Evolutionary conservation across 768 basidiomycete genomes (phyloP).

Genomic region (Neoboletus subvelutipes): DNA sequence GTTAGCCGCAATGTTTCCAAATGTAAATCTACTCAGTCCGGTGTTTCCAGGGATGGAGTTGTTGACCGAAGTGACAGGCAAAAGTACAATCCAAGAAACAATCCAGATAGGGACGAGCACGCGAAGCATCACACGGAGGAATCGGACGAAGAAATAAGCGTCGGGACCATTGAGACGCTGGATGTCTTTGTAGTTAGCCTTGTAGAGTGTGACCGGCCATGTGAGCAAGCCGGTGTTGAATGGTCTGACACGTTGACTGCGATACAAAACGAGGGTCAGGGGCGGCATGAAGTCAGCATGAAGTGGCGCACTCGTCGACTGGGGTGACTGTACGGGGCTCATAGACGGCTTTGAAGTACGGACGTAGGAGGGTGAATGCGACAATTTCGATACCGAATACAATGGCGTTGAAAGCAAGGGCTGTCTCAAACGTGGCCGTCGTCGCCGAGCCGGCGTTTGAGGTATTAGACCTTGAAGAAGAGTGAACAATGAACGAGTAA

Average conservation of each 20-base stretch:
- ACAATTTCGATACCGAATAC: slow-evolving; percentile 71
- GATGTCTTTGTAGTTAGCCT: slow-evolving; percentile 60
- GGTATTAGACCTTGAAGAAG: slow-evolving; percentile 38
- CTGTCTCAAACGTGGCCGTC: slow-evolving; percentile 77
- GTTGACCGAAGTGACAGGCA: slow-evolving; percentile 68
- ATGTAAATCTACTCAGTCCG: slow-evolving; percentile 71
- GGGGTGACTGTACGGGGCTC: slow-evolving; percentile 79
- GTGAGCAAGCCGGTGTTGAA: slow-evolving; percentile 50
- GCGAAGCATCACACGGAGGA: slow-evolving; percentile 79
- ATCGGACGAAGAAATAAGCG: slow-evolving; percentile 92
- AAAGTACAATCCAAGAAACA: slow-evolving; percentile 79
- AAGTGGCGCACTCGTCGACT: slow-evolving; percentile 38
- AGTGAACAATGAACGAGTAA: not conserved
- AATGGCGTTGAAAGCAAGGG: slow-evolving; percentile 77
- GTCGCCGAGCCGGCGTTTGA: slow-evolving; percentile 56
- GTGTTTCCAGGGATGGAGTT: slow-evolving; percentile 45
- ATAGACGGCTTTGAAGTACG: slow-evolving; percentile 86
- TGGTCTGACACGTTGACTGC: slow-evolving; percentile 57
- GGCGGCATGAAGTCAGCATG: not conserved
- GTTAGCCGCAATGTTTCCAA: slow-evolving; percentile 66
- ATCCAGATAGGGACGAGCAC: slow-evolving; percentile 90
- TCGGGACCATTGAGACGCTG: slow-evolving; percentile 78
- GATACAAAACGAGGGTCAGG: not conserved
- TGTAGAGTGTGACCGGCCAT: slow-evolving; percentile 69
- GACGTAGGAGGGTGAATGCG: slow-evolving; percentile 79